Percentiles rank a stretch among this genome's conserved stretches.
Evolutionary conservation across 139 green algal species (phyloP).

Genomic region (Chlorella sp.): DNA sequence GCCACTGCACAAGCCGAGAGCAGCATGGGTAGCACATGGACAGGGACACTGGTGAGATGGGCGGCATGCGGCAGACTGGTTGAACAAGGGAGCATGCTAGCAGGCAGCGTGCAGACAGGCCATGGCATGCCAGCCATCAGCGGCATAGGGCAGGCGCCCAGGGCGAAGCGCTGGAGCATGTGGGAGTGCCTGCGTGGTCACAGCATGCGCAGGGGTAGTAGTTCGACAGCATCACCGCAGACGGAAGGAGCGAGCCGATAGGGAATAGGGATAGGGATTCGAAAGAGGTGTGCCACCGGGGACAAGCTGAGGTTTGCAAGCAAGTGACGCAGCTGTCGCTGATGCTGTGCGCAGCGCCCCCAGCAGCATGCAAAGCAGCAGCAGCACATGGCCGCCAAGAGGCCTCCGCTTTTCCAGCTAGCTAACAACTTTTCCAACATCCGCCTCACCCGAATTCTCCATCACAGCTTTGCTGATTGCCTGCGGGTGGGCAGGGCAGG

Average conservation of each 20-base stretch:
- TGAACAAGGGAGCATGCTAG: not conserved
- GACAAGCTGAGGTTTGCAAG: too few relatives aligned
- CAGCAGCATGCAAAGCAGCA: not conserved
- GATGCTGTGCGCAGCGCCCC: too few relatives aligned
- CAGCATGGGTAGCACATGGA: not conserved
- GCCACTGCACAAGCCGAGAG: constrained; percentile 39
- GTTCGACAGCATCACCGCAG: too few relatives aligned
- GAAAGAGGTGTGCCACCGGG: too few relatives aligned
- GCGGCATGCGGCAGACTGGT: not conserved
- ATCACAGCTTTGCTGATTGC: not conserved
- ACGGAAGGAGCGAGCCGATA: not conserved
- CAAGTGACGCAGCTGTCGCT: too few relatives aligned
- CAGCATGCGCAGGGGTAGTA: too few relatives aligned
- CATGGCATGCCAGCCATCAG: not conserved
- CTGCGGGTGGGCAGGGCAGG: not conserved
- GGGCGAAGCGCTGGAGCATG: not conserved
- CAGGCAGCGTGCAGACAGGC: not conserved
- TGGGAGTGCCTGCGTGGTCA: not conserved
- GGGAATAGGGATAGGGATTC: not conserved
- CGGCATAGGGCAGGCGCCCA: not conserved
- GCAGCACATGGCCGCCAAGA: not conserved
- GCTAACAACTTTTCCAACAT: too few relatives aligned
- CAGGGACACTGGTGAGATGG: not conserved
- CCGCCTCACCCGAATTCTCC: constrained; percentile 15
- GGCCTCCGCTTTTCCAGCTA: too few relatives aligned